Conservation (phyloP, 2,329 filamentous ascomycete genomes). For the Helotiales sp. region DNA sequence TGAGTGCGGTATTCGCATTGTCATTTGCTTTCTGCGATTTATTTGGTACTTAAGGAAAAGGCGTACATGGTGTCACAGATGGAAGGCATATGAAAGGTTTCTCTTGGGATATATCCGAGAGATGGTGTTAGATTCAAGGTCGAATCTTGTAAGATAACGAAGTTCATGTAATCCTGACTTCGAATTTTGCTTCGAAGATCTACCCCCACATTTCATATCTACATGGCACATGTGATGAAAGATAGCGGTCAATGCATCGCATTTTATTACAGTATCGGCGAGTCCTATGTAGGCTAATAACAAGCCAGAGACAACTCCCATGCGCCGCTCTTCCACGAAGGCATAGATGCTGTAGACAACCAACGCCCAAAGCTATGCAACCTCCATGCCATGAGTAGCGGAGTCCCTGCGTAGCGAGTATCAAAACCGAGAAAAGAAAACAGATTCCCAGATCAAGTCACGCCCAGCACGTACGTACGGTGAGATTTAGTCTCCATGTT, state of each 20-base stretch:
- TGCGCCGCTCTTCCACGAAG: too few species aligned
- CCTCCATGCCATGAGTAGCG: not conserved
- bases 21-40: not conserved
- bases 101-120: not conserved
- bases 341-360: too few species aligned
- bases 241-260: not conserved
- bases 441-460: not conserved
- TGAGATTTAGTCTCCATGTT: not conserved
- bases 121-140: not conserved
- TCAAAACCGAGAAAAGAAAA: not conserved
- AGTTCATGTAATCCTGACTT: not conserved
- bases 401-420: not conserved
- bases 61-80: conserved; percentile 2
- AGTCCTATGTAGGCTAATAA: not conserved
- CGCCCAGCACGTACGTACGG: not conserved
- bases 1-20: conserved; percentile 16
- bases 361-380: too few species aligned
- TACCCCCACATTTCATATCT: not conserved
- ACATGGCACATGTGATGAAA: not conserved
- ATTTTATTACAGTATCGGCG: not conserved
- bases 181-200: not conserved
- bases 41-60: not conserved
- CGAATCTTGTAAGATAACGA: not conserved
- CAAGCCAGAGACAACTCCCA: not conserved
- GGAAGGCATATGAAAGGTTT: not conserved